Conservation (phyloP, 129 eudicot species). For the Centaurea solstitialis region DNA sequence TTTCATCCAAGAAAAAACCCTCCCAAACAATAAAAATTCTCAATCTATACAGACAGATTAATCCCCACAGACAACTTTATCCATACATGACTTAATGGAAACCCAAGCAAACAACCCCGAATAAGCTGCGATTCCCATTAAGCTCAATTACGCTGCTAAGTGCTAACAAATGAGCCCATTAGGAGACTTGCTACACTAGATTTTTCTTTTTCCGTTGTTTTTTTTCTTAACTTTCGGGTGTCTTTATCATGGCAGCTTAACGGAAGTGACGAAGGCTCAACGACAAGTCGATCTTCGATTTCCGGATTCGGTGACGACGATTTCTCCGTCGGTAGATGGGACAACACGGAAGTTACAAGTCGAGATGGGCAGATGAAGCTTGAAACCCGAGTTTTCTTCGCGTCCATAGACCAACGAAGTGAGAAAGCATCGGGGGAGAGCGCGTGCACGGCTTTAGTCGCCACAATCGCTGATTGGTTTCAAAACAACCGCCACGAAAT, state of each 20-base stretch:
- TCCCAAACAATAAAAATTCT: too few relatives aligned
- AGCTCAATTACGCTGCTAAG: too few relatives aligned
- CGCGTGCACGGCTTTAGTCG: slow-evolving; percentile 64
- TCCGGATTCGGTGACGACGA: slow-evolving; percentile 60
- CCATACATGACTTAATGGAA: too few relatives aligned
- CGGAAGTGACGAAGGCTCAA: slow-evolving; percentile 42
- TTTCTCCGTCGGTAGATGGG: slow-evolving; percentile 63
- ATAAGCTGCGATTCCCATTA: too few relatives aligned
- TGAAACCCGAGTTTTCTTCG: slow-evolving; percentile 52
- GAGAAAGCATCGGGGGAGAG: slow-evolving; percentile 61
- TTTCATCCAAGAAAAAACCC: too few relatives aligned
- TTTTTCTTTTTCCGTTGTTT: neutral
- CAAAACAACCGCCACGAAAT: slow-evolving; percentile 42
- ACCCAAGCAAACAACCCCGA: too few relatives aligned
- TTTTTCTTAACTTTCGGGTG: neutral
- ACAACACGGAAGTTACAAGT: slow-evolving; percentile 43
- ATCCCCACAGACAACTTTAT: too few relatives aligned
- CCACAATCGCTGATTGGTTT: slow-evolving; percentile 59
- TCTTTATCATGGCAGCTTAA: slow-evolving; percentile 23
- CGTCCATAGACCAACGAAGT: slow-evolving; percentile 65
- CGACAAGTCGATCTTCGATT: slow-evolving; percentile 36
- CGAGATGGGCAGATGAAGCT: slow-evolving; percentile 57
- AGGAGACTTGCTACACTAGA: neutral
- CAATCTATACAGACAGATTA: too few relatives aligned
- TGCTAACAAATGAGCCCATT: neutral